phyloP scores from a whole-genome alignment of 2,329 filamentous ascomycete species.

The Penicillium decumbens region DNA sequence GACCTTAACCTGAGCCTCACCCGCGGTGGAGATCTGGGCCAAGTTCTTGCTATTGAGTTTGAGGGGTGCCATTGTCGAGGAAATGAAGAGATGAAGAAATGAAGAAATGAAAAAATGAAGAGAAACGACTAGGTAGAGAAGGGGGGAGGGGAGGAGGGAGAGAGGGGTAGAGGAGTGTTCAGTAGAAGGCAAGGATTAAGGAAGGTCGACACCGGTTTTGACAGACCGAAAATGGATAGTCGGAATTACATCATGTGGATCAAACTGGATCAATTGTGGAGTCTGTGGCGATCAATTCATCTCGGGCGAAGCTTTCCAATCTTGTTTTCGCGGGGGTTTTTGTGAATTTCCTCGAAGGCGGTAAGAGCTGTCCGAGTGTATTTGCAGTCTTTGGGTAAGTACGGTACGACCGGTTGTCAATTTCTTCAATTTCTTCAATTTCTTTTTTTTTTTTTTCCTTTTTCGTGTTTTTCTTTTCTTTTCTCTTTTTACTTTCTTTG shows the following conservation, averaged over 20 bases:
- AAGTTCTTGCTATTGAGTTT: conserved; percentile 42
- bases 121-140: not conserved
- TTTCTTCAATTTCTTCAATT: no score
- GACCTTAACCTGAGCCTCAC: conserved; percentile 31
- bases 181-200: not conserved
- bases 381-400: no score
- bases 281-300: not conserved
- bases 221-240: not conserved
- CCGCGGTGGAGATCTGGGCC: conserved; percentile 32
- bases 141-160: not conserved
- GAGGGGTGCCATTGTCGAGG: conserved; percentile 30
- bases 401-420: no score
- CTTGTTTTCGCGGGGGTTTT: not conserved
- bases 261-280: no score
- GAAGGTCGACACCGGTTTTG: conserved; percentile 19
- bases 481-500: no score
- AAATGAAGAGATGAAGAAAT: conserved; percentile 3
- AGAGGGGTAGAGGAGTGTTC: not conserved
- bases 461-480: no score
- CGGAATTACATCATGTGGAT: not conserved
- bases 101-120: not conserved
- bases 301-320: not conserved
- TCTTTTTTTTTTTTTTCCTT: no score
- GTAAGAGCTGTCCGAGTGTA: no score
- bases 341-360: not conserved